Base-by-base conservation (phyloP, 495 filamentous ascomycete genomes). In the Clohesyomyces aquaticus region DNA sequence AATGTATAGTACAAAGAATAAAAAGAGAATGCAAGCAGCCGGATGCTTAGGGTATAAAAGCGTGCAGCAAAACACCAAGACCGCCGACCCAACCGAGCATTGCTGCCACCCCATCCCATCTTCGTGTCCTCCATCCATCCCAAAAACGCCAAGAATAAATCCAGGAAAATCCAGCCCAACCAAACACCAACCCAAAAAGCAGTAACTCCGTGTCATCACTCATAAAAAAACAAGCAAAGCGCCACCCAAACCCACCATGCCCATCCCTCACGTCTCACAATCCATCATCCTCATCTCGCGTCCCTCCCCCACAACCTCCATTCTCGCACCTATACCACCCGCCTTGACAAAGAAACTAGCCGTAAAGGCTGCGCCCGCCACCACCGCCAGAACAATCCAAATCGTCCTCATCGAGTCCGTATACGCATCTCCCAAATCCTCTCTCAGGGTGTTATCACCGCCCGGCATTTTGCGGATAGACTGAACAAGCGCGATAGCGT, bases 341-440 rank as follows among this genome's bases (percentile, higher is more conserved):
- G 77, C 75, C 71, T 80, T 69, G 12, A 80, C 83, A 16, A 74
- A 74, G 8, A 82, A 61, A 70, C 82, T 85, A n/a, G 76, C 48
- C 26, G 81, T 4, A 61, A 82, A 65, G 0, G 78, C 83, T 0
- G 81, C 73, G 0, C 68, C 81, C 0, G 77, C 76, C 16, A 87
- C 72, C 2, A 68, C 84, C 70, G 85, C 81, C 72, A 75, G 55
- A 12, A 74, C 66, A 19, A 72, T 68, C 73, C 71, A 76, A 0
- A 77, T 59, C 2, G 56, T 26, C 52, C 55, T 65, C 65, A 77
- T 55, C 2, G 63, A 59, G 23, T 74, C 68, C 16, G 72, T 71
- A 63, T 78, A 80, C 1, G 71, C 67, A n/a, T 74, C 70, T 25
- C 66, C 38, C 11, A 77, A 52, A 3, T 68, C 58, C 14, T 61